Conservation (phyloP, 169 alveolate species). For the Eimeria necatrix region DNA sequence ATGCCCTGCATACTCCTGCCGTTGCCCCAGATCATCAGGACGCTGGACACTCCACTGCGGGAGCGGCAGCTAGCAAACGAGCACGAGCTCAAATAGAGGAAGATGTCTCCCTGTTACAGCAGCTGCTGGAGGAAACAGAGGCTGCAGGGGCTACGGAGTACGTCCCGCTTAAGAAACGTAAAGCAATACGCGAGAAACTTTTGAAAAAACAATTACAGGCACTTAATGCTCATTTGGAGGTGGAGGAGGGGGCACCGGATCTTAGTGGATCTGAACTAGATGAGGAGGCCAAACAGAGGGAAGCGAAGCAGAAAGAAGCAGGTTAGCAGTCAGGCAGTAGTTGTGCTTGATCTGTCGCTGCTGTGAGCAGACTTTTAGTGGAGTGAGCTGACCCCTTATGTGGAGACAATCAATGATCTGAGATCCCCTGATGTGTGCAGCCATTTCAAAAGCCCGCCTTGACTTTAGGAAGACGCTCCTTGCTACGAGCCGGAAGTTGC, state of each 20-base stretch:
- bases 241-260: conserved; percentile 55
- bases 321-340: not conserved
- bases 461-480: conserved; percentile 83
- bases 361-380: not conserved
- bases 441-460: conserved; percentile 77
- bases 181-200: conserved; percentile 58
- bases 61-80: conserved; percentile 6
- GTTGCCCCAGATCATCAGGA: not conserved
- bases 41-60: not conserved
- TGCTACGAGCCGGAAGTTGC: conserved; percentile 84
- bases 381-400: not conserved
- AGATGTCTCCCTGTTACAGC: conserved; percentile 44
- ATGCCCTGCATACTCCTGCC: not conserved
- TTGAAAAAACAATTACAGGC: conserved; percentile 75
- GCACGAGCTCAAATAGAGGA: conserved; percentile 22
- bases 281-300: conserved; percentile 37
- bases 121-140: conserved; percentile 62
- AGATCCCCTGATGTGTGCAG: conserved; percentile 19
- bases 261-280: conserved; percentile 23
- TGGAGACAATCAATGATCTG: not conserved
- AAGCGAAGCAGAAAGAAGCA: conserved; percentile 62
- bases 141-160: conserved; percentile 65
- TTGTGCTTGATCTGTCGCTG: not conserved
- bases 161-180: conserved; percentile 77
- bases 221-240: conserved; percentile 69